Evolutionary conservation across 805 yeast species (phyloP).

Genomic region (Metschnikowia vanudenii): DNA sequence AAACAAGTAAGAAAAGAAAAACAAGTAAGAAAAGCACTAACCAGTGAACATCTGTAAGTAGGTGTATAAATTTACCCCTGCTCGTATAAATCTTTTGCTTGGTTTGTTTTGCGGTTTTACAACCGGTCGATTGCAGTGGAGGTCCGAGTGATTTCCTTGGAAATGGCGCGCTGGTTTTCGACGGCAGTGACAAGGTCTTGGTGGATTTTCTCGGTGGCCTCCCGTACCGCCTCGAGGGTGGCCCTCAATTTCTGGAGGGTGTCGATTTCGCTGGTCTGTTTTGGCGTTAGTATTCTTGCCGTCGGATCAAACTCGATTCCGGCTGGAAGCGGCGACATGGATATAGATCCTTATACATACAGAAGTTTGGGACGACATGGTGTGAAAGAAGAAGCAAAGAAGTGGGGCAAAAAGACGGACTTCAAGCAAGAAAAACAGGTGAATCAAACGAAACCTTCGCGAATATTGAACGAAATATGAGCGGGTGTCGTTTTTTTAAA

Average conservation of each 20-base stretch:
- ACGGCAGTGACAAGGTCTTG: conserved; percentile 25
- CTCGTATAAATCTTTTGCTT: too few species aligned
- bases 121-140: conserved; percentile 5
- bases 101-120: too few species aligned
- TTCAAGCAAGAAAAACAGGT: too few species aligned
- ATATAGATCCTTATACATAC: neutral
- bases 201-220: conserved; percentile 28
- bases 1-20: too few species aligned
- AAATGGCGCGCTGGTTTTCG: conserved; percentile 18
- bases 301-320: too few species aligned
- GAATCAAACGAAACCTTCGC: neutral
- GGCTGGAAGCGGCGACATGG: too few species aligned
- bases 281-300: neutral
- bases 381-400: neutral
- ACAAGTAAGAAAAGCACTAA: too few species aligned
- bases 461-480: too few species aligned
- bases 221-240: conserved; percentile 29
- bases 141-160: conserved; percentile 8
- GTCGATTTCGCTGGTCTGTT: conserved; percentile 13
- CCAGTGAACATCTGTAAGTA: too few species aligned
- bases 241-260: conserved; percentile 29
- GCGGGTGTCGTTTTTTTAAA: too few species aligned
- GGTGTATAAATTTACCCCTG: too few species aligned
- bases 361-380: neutral
- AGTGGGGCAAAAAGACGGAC: too few species aligned